Evolutionary conservation across 345 rosid genomes (phyloP).

Genomic region (Streptanthus diversifolius): DNA sequence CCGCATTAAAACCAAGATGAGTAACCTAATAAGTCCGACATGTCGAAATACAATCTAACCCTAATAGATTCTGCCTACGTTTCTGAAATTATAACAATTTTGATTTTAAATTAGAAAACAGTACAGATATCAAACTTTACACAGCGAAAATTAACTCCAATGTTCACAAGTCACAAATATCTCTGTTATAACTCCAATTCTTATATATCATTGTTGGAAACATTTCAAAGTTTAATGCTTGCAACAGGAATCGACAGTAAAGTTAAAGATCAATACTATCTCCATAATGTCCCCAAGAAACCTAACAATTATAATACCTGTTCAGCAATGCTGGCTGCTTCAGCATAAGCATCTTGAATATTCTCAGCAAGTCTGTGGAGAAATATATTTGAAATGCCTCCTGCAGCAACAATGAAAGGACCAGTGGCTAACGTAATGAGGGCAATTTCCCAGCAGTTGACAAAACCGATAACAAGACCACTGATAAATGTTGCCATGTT

Average conservation of each 20-base stretch:
- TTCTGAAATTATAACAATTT: not conserved
- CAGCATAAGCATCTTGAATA: constrained; percentile 99
- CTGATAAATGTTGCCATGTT: constrained; percentile 98
- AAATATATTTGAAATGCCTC: constrained; percentile 98
- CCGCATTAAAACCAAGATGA: not conserved
- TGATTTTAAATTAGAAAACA: not conserved
- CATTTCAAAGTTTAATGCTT: constrained; percentile 5
- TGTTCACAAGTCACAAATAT: constrained; percentile 2
- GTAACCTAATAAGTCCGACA: not conserved
- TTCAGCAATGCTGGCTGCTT: constrained; percentile 97
- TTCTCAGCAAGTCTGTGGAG: constrained; percentile 98
- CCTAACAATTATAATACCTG: constrained; percentile 51
- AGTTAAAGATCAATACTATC: not conserved
- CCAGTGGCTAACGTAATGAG: constrained; percentile 92
- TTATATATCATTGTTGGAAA: constrained; percentile 11
- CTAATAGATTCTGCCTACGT: constrained; percentile 13
- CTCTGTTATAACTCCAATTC: not conserved
- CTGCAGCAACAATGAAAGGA: constrained; percentile 99
- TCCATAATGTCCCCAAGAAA: not conserved
- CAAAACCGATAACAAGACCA: constrained; percentile 82
- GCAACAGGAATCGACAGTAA: not conserved
- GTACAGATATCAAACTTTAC: not conserved
- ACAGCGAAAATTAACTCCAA: not conserved
- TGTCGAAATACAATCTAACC: constrained; percentile 3
- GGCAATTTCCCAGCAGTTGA: constrained; percentile 98